Conservation (phyloP, 495 filamentous ascomycete genomes). For the Cudoniella acicularis region DNA sequence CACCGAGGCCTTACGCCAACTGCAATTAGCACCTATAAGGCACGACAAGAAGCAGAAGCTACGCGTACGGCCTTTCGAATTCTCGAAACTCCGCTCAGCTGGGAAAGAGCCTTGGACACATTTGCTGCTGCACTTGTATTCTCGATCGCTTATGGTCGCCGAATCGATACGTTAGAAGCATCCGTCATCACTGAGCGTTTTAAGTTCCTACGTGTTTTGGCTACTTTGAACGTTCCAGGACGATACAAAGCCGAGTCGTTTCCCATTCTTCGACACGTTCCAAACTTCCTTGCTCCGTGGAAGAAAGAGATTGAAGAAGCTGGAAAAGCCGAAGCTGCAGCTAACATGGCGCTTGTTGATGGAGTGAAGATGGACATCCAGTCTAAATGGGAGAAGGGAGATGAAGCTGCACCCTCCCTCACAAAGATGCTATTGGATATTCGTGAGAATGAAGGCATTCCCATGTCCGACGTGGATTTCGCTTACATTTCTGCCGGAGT, state of each 20-base stretch:
- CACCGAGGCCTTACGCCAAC: conserved; percentile 40
- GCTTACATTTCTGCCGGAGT: conserved; percentile 54
- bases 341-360: conserved; percentile 49
- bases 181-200: conserved; percentile 49
- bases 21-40: conserved; percentile 45
- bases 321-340: conserved; percentile 44
- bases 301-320: conserved; percentile 50
- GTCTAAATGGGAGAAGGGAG: conserved; percentile 34
- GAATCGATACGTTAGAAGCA: conserved; percentile 50
- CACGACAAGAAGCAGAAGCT: conserved; percentile 40
- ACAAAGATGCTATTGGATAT: conserved; percentile 47
- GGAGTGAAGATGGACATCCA: conserved; percentile 42
- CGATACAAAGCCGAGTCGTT: conserved; percentile 56
- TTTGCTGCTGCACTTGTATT: conserved; percentile 50
- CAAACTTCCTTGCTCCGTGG: conserved; percentile 52
- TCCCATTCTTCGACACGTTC: conserved; percentile 50
- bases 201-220: conserved; percentile 54
- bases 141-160: conserved; percentile 47
- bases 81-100: conserved; percentile 28
- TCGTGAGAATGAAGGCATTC: conserved; percentile 39
- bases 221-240: conserved; percentile 58
- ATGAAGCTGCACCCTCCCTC: conserved; percentile 42
- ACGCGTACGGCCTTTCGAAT: conserved; percentile 37
- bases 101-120: conserved; percentile 42
- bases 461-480: conserved; percentile 50